Evolutionary conservation across 768 basidiomycete genomes (phyloP).

Genomic region (Xerocomellus dryophilus): DNA sequence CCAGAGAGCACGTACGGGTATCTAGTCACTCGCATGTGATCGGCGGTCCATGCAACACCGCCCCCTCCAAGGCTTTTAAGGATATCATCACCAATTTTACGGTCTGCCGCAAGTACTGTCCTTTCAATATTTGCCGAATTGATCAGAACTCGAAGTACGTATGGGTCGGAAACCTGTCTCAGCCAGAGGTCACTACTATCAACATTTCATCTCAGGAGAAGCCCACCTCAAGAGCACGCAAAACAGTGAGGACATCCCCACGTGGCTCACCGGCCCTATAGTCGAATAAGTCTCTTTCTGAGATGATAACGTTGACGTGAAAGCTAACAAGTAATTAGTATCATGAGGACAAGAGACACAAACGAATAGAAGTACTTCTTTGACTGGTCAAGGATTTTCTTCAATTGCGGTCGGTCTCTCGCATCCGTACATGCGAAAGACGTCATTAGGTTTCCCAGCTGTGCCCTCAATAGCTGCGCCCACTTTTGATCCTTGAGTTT

Average conservation of each 20-base stretch:
- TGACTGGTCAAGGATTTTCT: constrained; percentile 48
- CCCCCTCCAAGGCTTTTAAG: constrained; percentile 43
- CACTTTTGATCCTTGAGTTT: constrained; percentile 68
- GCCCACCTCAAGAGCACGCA: constrained; percentile 77
- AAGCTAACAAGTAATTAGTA: constrained; percentile 36
- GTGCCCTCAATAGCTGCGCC: constrained; percentile 59
- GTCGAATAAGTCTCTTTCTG: constrained; percentile 77
- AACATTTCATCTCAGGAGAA: not conserved
- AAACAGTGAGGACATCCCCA: constrained; percentile 59
- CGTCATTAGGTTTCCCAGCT: constrained; percentile 56
- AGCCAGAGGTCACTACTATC: not conserved
- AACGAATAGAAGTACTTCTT: constrained; percentile 57
- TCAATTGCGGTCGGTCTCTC: constrained; percentile 57
- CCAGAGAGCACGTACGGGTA: constrained; percentile 49
- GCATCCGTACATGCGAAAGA: constrained; percentile 75
- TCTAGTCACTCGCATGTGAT: constrained; percentile 59
- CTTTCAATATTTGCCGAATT: constrained; percentile 72
- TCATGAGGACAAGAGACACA: not conserved
- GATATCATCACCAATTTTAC: constrained; percentile 59
- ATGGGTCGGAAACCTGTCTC: constrained; percentile 67
- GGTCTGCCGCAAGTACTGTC: constrained; percentile 59
- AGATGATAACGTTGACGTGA: constrained; percentile 55
- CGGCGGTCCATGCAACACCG: constrained; percentile 63
- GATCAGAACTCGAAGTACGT: constrained; percentile 78
- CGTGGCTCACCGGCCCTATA: constrained; percentile 72